Evolutionary conservation across 2,329 filamentous ascomycete genomes (phyloP).

Genomic region (Reticulascus tulasneorum): DNA sequence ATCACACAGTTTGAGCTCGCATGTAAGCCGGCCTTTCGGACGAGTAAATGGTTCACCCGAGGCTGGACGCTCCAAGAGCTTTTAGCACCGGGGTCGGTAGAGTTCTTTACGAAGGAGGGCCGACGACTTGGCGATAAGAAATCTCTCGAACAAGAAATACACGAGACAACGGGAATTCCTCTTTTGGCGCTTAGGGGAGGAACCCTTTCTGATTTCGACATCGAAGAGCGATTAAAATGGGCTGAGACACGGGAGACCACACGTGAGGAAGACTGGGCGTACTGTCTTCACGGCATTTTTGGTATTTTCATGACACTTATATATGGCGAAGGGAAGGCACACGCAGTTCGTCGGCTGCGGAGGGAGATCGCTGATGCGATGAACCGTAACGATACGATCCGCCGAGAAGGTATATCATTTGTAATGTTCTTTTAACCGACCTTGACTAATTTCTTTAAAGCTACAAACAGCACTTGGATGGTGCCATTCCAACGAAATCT

Average conservation of each 20-base stretch:
- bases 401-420: too few relatives aligned
- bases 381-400: too few relatives aligned
- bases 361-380: too few relatives aligned
- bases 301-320: constrained; percentile 20
- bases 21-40: background rate
- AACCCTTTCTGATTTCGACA: constrained; percentile 8
- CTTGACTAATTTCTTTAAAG: too few relatives aligned
- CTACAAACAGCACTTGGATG: too few relatives aligned
- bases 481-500: too few relatives aligned
- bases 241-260: constrained; percentile 19
- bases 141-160: constrained; percentile 16
- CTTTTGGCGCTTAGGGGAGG: constrained; percentile 10
- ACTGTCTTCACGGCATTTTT: constrained; percentile 25
- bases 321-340: constrained; percentile 14
- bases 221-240: constrained; percentile 23
- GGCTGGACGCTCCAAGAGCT: too few relatives aligned
- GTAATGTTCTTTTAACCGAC: too few relatives aligned
- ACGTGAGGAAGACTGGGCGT: constrained; percentile 20
- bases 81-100: constrained; percentile 18
- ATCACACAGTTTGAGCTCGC: background rate
- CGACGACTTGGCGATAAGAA: constrained; percentile 17
- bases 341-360: constrained; percentile 8
- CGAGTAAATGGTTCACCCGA: too few relatives aligned
- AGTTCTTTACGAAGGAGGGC: constrained; percentile 19
- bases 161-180: constrained; percentile 18